Percentiles rank a stretch among this genome's conserved stretches.
phyloP scores from a whole-genome alignment of 2,329 filamentous ascomycete genomes.

The Magnaporthiopsis incrustans region DNA sequence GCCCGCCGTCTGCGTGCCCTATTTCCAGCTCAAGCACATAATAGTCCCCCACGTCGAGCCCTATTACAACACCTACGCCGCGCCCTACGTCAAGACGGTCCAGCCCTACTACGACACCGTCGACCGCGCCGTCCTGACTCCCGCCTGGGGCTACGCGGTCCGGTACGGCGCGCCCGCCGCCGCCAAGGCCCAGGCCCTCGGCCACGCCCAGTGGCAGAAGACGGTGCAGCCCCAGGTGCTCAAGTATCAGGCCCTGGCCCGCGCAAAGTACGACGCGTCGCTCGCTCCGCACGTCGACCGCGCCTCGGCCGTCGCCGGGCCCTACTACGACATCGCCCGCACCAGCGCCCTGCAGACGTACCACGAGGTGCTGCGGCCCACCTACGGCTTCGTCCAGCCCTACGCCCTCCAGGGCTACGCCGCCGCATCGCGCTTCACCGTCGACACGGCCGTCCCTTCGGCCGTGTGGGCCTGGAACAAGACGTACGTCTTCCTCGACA shows the following conservation, averaged over 20 bases:
- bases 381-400: conserved; percentile 66
- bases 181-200: conserved; percentile 57
- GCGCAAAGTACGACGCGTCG: conserved; percentile 59
- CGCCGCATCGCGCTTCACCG: conserved; percentile 57
- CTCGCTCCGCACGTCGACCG: conserved; percentile 68
- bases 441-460: conserved; percentile 64
- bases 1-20: conserved; percentile 75
- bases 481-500: conserved; percentile 62
- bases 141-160: conserved; percentile 57
- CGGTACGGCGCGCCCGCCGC: conserved; percentile 70
- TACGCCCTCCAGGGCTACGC: conserved; percentile 64
- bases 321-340: conserved; percentile 63
- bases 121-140: conserved; percentile 59
- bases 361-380: conserved; percentile 64
- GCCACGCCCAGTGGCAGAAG: conserved; percentile 67
- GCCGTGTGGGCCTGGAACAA: conserved; percentile 63
- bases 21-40: conserved; percentile 56
- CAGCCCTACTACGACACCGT: conserved; percentile 65
- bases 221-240: conserved; percentile 67
- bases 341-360: conserved; percentile 61
- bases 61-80: conserved; percentile 79
- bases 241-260: conserved; percentile 52
- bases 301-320: conserved; percentile 47
- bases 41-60: conserved; percentile 71
- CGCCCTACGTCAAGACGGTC: conserved; percentile 69